These are phyloP conservation scores for Ophiostoma novo-ulmi DNA, from an alignment of 2,329 filamentous ascomycete species.

Conservation along the genomic window DNA sequence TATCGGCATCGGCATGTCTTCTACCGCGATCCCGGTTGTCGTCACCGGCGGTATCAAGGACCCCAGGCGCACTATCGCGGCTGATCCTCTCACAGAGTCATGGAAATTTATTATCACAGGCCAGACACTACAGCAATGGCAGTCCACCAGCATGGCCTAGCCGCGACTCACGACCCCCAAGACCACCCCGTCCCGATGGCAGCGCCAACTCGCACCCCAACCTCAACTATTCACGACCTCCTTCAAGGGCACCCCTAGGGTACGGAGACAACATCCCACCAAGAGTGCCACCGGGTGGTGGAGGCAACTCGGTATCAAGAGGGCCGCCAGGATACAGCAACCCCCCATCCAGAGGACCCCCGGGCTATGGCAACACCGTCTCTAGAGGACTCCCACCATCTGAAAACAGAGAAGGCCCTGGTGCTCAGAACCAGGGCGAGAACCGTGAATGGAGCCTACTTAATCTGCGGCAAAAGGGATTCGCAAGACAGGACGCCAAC, in stretches of 20 bases:
- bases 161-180: background rate
- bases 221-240: background rate
- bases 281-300: background rate
- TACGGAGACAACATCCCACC: background rate
- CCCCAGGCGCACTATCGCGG: background rate
- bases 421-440: background rate
- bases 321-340: background rate
- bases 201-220: background rate
- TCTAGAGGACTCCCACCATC: background rate
- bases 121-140: constrained; percentile 18
- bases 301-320: background rate
- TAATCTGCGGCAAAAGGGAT: background rate
- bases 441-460: constrained; percentile 19
- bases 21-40: background rate
- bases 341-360: background rate
- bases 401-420: background rate
- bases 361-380: background rate
- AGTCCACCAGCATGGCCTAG: background rate
- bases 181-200: background rate
- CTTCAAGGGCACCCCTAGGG: background rate
- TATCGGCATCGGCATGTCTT: constrained; percentile 9
- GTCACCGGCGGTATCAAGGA: background rate
- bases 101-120: background rate
- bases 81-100: background rate
- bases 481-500: background rate